A percentile compares a stretch with the other conserved stretches of the same genome.
phyloP scores from a whole-genome alignment of 805 yeast species.

The Barnettozyma wickerhamii region DNA sequence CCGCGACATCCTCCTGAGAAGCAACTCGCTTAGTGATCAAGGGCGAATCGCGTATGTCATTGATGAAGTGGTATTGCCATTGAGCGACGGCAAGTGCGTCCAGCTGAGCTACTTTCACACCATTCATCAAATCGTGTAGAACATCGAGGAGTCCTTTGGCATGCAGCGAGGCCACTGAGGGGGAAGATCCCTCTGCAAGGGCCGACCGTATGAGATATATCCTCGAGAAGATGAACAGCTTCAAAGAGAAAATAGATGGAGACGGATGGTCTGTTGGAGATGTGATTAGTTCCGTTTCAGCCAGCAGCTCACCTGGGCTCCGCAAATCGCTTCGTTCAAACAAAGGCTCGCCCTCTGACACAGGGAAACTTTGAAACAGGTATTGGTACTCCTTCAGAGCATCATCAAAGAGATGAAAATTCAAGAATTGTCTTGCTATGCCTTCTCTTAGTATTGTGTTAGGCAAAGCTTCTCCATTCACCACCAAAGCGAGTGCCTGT shows the following conservation, averaged over 20 bases:
- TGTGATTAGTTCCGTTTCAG: neutral
- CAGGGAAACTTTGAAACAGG: slow-evolving; percentile 35
- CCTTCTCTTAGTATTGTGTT: slow-evolving; percentile 41
- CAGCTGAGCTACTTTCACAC: too few relatives aligned
- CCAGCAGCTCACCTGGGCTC: neutral
- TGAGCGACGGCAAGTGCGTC: too few relatives aligned
- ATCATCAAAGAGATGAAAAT: slow-evolving; percentile 57
- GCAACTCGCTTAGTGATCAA: slow-evolving; percentile 12
- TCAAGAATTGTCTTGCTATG: slow-evolving; percentile 47
- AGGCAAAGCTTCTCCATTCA: slow-evolving; percentile 1
- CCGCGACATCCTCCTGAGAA: slow-evolving; percentile 20
- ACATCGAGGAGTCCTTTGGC: slow-evolving; percentile 35
- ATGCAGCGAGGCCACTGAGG: slow-evolving; percentile 38
- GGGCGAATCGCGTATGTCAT: slow-evolving; percentile 33
- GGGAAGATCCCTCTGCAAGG: slow-evolving; percentile 32
- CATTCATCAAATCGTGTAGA: too few relatives aligned
- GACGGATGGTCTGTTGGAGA: slow-evolving; percentile 2
- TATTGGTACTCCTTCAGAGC: slow-evolving; percentile 49
- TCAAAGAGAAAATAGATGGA: too few relatives aligned
- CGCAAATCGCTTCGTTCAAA: too few relatives aligned
- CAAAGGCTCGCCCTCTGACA: too few relatives aligned
- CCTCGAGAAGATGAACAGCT: slow-evolving; percentile 33
- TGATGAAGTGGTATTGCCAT: slow-evolving; percentile 36
- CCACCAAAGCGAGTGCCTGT: slow-evolving; percentile 1
- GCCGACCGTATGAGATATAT: slow-evolving; percentile 33